Evolutionary conservation across 805 yeast genomes (phyloP).

Genomic region (Ogataea saltuana): DNA sequence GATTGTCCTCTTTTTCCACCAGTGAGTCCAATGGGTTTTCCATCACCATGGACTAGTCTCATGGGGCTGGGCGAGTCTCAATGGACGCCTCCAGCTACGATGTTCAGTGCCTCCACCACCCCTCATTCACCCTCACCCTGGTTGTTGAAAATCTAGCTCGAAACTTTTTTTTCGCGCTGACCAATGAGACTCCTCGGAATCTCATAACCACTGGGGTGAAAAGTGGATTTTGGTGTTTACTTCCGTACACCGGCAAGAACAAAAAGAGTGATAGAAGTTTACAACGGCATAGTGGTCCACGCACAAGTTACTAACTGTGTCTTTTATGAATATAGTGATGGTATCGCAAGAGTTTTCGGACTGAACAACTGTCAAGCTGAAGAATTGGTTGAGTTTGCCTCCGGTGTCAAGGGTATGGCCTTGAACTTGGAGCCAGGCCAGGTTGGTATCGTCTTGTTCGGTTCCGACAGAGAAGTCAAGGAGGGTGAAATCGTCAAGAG

Average conservation of each 20-base stretch:
- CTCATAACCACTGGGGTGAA: constrained; percentile 29
- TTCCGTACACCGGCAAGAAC: constrained; percentile 7
- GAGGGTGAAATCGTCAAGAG: constrained; percentile 99
- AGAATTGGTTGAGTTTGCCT: constrained; percentile 98
- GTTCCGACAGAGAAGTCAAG: constrained; percentile 97
- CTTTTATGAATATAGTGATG: constrained; percentile 80
- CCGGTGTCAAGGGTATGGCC: constrained; percentile 99
- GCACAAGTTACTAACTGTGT: constrained; percentile 37
- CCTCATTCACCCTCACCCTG: background rate
- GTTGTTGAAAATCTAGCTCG: constrained; percentile 2
- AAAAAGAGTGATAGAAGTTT: background rate
- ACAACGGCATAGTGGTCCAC: background rate
- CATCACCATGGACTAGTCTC: too few relatives aligned
- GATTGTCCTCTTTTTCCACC: too few relatives aligned
- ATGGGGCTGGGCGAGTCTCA: too few relatives aligned
- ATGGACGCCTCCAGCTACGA: background rate
- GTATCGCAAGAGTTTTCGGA: constrained; percentile 99
- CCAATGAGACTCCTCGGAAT: constrained; percentile 31
- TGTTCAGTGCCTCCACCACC: background rate
- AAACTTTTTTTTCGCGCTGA: constrained; percentile 14
- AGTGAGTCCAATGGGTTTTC: too few relatives aligned
- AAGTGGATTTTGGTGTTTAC: background rate
- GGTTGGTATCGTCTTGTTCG: constrained; percentile 99
- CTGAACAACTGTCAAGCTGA: constrained; percentile 99
- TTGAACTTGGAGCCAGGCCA: constrained; percentile 99